Base-by-base conservation (phyloP, 306 rosid genomes). In the Lupinus albus region DNA sequence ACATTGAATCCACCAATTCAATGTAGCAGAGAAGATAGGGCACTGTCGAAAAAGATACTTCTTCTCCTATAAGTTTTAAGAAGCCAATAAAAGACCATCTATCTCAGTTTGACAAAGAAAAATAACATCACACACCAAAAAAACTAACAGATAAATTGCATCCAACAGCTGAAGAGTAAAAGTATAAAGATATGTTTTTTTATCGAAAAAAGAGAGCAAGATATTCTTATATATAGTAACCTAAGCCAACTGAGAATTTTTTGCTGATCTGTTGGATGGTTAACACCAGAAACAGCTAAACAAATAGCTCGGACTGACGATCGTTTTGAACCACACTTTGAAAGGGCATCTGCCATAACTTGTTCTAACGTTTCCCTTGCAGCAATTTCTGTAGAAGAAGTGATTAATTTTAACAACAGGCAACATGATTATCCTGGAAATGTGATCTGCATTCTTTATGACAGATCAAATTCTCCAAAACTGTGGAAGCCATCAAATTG, bases 281-380 rank as follows among this genome's bases (percentile, higher is more conserved):
- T 84, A 41, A 92, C 98, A 36, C 98, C 98, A 18, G 98, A 87
- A 17, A 92, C 88, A 54, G 95, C 95, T 74, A 92, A 80, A 79
- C 96, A 92, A 79, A 89, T 95, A 70, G 98, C 98, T 48, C 88
- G 91, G 36, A 92, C 98, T 0, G 86, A 82, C 52, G 91, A 84
- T 69, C 98, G 84, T 76, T 76, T 84, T 76, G 96, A 84, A 70
- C 91, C 83, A 25, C 96, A 82, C 67, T 84, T 85, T 41, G 75
- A 76, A 66, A 92, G 92, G 18, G 95, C 89, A 2, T 89, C 96
- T 12, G 89, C 92, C 98, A 92, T 89, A 60, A 89, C 95, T 65
- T 84, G 85, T 82, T 89, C 96, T 82, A 92, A 62, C 7, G 96
- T 89, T 75, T 89, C 96, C 78, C 83, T 92, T 41, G 96, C 96